These are phyloP conservation scores for Phytophthora foliorum DNA, from an alignment of 352 stramenopile genomes.

Conservation along the genomic window DNA sequence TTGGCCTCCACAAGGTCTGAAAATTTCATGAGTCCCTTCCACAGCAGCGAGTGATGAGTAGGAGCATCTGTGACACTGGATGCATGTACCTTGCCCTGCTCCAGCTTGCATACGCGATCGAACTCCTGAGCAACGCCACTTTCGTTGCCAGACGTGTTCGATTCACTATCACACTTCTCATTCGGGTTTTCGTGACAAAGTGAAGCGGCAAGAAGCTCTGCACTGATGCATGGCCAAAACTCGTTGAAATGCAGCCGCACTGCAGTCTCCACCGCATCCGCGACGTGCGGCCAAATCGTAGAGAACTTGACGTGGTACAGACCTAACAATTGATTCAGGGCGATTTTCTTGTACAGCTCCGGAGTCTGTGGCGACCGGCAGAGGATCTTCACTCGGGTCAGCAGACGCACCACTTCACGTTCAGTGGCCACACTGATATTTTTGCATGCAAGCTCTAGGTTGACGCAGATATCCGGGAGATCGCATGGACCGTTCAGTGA, in stretches of 20 bases:
- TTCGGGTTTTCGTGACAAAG: conserved; percentile 49
- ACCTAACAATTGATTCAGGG: conserved; percentile 80
- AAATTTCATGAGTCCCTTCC: conserved; percentile 83
- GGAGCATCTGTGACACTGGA: conserved; percentile 67
- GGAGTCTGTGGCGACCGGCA: conserved; percentile 77
- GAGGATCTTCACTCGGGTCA: conserved; percentile 85
- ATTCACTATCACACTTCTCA: conserved; percentile 18
- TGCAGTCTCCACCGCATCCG: conserved; percentile 72
- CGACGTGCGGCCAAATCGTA: conserved; percentile 86
- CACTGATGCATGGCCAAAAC: conserved; percentile 67
- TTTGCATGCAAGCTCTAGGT: conserved; percentile 67
- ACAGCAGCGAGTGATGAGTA: conserved; percentile 85
- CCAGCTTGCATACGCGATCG: conserved; percentile 58
- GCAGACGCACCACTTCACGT: conserved; percentile 82
- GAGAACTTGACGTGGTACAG: conserved; percentile 92
- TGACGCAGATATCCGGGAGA: conserved; percentile 69
- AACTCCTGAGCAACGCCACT: conserved; percentile 53
- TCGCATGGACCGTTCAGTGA: conserved; percentile 71
- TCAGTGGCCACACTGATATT: conserved; percentile 80
- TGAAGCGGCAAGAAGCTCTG: conserved; percentile 62
- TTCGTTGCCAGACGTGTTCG: background rate
- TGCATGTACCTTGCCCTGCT: conserved; percentile 54
- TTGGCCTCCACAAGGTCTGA: conserved; percentile 81
- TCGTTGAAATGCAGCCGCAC: conserved; percentile 65
- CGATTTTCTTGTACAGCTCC: conserved; percentile 81